These are phyloP conservation scores for Penicillium sp. DNA, from an alignment of 2,329 filamentous ascomycete genomes.

Conservation along the genomic window DNA sequence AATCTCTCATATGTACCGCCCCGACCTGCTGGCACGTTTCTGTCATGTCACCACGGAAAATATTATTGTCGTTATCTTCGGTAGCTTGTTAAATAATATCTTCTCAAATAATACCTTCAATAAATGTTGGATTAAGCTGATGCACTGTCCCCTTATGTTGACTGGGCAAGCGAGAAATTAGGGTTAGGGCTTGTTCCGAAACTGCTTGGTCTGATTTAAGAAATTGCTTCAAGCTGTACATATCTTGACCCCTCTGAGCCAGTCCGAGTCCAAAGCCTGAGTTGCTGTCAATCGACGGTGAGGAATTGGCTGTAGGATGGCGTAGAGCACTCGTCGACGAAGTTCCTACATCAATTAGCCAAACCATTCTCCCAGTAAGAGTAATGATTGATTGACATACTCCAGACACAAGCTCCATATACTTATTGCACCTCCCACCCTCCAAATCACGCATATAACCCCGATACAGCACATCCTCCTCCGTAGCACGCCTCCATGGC, in stretches of 20 bases:
- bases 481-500: slow-evolving; percentile 23
- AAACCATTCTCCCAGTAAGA: background rate
- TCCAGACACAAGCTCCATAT: background rate
- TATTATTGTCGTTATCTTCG: too few relatives aligned
- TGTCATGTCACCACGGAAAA: too few relatives aligned
- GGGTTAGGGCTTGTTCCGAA: too few relatives aligned
- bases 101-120: too few relatives aligned
- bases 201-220: too few relatives aligned
- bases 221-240: background rate
- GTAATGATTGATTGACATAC: background rate
- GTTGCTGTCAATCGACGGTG: slow-evolving; percentile 21
- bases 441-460: slow-evolving; percentile 26
- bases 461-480: slow-evolving; percentile 24
- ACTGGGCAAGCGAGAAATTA: too few relatives aligned
- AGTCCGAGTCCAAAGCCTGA: slow-evolving; percentile 24
- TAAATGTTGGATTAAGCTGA: too few relatives aligned
- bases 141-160: too few relatives aligned
- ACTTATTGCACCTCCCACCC: slow-evolving; percentile 20
- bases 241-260: slow-evolving; percentile 18
- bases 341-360: slow-evolving; percentile 12
- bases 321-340: slow-evolving; percentile 27
- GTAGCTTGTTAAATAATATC: too few relatives aligned
- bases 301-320: slow-evolving; percentile 26
- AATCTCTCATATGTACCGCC: slow-evolving; percentile 13
- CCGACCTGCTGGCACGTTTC: too few relatives aligned